These are phyloP conservation scores for Colletotrichum sp. DNA, from an alignment of 2,329 filamentous ascomycete species.

Conservation along the genomic window DNA sequence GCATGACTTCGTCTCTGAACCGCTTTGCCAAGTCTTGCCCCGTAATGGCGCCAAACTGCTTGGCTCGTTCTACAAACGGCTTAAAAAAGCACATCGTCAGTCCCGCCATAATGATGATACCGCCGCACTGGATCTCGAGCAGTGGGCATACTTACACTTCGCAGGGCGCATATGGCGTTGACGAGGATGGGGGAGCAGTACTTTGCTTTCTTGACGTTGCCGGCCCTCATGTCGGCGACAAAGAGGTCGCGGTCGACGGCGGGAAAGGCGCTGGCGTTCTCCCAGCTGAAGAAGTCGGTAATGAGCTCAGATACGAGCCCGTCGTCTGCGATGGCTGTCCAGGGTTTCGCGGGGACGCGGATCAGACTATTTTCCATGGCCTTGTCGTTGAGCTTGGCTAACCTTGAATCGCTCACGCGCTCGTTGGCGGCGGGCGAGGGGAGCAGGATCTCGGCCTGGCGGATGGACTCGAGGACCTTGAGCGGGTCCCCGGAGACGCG, in stretches of 20 bases:
- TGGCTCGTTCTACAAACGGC: slow-evolving; percentile 13
- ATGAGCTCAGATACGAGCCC: slow-evolving; percentile 35
- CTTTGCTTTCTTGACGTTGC: slow-evolving; percentile 21
- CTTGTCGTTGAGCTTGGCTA: slow-evolving; percentile 20
- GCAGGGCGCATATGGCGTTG: slow-evolving; percentile 34
- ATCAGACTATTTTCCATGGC: slow-evolving; percentile 24
- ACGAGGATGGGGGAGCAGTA: slow-evolving; percentile 36
- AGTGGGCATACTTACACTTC: slow-evolving; percentile 27
- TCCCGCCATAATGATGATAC: neutral
- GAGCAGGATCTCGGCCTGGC: slow-evolving; percentile 25
- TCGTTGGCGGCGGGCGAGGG: slow-evolving; percentile 2
- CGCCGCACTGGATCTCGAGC: neutral
- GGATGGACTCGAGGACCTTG: slow-evolving; percentile 20
- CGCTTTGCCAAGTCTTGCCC: neutral
- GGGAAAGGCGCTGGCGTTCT: slow-evolving; percentile 27
- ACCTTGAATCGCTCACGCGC: neutral
- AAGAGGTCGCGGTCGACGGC: slow-evolving; percentile 31
- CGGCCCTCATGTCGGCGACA: slow-evolving; percentile 29
- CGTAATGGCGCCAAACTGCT: slow-evolving; percentile 8
- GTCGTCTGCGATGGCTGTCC: slow-evolving; percentile 33
- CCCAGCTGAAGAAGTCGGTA: slow-evolving; percentile 34
- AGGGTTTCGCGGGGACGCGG: slow-evolving; percentile 31
- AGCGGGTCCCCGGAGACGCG: slow-evolving; percentile 14
- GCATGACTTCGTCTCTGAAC: slow-evolving; percentile 12
- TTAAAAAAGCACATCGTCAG: neutral